phyloP scores from a whole-genome alignment of 2,329 filamentous ascomycete genomes.

The Dactylonectria macrodidyma region DNA sequence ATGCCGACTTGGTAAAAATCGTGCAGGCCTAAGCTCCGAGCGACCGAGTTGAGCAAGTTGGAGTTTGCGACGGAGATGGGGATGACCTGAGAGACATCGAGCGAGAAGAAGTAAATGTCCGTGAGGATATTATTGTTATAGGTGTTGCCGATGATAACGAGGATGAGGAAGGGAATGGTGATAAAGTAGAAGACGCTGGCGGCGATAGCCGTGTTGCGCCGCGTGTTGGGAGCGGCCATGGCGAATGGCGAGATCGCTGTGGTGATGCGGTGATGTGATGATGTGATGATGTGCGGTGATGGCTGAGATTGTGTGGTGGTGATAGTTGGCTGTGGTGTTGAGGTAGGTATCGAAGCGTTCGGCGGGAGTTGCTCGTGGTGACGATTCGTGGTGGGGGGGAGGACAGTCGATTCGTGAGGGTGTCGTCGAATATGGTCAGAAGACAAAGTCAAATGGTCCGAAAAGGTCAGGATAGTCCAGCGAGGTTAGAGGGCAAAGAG shows the following conservation, averaged over 20 bases:
- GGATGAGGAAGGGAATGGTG: constrained; percentile 82
- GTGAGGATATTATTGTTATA: constrained; percentile 73
- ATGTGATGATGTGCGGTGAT: neutral
- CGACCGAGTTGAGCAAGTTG: constrained; percentile 87
- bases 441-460: neutral
- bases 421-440: neutral
- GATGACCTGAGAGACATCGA: constrained; percentile 87
- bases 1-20: constrained; percentile 95
- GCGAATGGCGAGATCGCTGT: constrained; percentile 4
- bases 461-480: neutral
- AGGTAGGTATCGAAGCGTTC: neutral
- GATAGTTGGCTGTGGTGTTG: neutral
- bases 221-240: constrained; percentile 48
- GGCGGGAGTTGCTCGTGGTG: neutral
- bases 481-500: neutral
- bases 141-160: constrained; percentile 84
- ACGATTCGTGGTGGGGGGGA: neutral
- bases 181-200: constrained; percentile 81
- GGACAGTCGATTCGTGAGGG: neutral
- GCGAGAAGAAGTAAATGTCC: constrained; percentile 86
- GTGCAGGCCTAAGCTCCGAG: constrained; percentile 87
- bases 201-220: constrained; percentile 74
- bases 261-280: neutral
- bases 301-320: neutral
- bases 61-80: constrained; percentile 80